A percentile compares a stretch with the other conserved stretches of the same genome.
Evolutionary conservation across 345 rosid genomes (phyloP).

Genomic region (Clausena lansium): DNA sequence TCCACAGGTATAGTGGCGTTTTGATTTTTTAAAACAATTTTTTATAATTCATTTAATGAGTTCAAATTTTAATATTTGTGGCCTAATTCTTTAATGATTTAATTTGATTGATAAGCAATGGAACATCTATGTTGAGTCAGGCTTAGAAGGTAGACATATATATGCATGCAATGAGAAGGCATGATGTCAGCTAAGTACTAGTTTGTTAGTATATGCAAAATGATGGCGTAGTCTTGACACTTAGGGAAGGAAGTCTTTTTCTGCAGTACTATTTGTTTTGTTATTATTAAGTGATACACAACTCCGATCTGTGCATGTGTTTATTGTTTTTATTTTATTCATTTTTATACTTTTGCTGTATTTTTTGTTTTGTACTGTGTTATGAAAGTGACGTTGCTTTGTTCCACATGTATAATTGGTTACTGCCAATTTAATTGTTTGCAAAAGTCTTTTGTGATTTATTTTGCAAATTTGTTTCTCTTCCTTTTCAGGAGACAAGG

Average conservation of each 20-base stretch:
- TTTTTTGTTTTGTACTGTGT: not conserved
- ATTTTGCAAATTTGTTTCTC: not conserved
- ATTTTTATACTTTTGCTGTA: not conserved
- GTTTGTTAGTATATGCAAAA: not conserved
- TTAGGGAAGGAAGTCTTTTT: not conserved
- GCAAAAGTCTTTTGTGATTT: not conserved
- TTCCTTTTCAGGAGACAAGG: conserved; percentile 53
- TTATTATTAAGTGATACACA: not conserved
- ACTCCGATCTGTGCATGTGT: not conserved
- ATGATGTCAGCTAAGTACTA: not conserved
- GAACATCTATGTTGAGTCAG: not conserved
- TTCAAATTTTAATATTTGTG: not conserved
- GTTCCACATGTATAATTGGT: not conserved
- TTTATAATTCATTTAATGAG: not conserved
- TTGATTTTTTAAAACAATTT: not conserved
- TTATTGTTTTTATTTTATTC: not conserved
- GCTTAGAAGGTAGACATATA: not conserved
- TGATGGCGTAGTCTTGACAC: not conserved
- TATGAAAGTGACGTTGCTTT: not conserved
- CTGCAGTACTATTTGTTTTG: not conserved
- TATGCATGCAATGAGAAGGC: not conserved
- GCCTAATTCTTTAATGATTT: not conserved
- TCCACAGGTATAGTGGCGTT: conserved; percentile 30
- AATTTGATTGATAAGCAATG: not conserved
- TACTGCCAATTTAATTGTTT: not conserved